phyloP scores from a whole-genome alignment of 2,329 filamentous ascomycete species.

The Acarospora socialis region DNA sequence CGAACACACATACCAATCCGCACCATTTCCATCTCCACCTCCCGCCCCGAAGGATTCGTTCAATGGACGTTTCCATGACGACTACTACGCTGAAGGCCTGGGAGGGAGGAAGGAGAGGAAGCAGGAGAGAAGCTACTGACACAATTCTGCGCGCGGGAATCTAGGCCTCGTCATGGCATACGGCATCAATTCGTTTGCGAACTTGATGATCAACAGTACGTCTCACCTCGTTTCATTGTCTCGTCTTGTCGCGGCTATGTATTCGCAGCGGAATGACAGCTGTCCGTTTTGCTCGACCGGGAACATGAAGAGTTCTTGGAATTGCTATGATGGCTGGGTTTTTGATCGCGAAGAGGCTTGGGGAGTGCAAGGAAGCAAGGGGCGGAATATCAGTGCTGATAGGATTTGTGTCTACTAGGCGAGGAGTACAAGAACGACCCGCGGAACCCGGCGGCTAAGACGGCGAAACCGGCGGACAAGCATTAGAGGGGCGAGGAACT shows the following conservation, averaged over 20 bases:
- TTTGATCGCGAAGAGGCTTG: background rate
- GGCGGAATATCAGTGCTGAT: conserved; percentile 8
- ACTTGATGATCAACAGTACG: conserved; percentile 65
- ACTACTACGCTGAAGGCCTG: too few species aligned
- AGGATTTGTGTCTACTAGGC: conserved; percentile 38
- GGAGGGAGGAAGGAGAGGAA: too few species aligned
- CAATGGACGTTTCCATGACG: too few species aligned
- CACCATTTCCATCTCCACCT: too few species aligned
- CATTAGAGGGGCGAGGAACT: conserved; percentile 19
- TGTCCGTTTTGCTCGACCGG: too few species aligned
- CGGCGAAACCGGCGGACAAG: conserved; percentile 18
- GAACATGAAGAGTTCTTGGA: too few species aligned
- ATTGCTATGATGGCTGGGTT: conserved; percentile 1
- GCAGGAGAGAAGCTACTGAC: conserved; percentile 13
- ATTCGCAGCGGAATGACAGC: background rate
- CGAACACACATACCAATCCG: too few species aligned
- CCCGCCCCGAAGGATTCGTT: too few species aligned
- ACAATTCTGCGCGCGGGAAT: too few species aligned
- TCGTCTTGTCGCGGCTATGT: conserved; percentile 11
- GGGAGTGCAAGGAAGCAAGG: background rate
- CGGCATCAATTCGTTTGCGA: conserved; percentile 76
- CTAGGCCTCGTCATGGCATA: conserved; percentile 74
- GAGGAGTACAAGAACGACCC: conserved; percentile 96
- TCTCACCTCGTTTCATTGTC: conserved; percentile 17
- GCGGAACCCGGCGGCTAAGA: conserved; percentile 47